Base-by-base conservation (phyloP, 2,329 filamentous ascomycete species). In the Fusarium oligoseptatum region DNA sequence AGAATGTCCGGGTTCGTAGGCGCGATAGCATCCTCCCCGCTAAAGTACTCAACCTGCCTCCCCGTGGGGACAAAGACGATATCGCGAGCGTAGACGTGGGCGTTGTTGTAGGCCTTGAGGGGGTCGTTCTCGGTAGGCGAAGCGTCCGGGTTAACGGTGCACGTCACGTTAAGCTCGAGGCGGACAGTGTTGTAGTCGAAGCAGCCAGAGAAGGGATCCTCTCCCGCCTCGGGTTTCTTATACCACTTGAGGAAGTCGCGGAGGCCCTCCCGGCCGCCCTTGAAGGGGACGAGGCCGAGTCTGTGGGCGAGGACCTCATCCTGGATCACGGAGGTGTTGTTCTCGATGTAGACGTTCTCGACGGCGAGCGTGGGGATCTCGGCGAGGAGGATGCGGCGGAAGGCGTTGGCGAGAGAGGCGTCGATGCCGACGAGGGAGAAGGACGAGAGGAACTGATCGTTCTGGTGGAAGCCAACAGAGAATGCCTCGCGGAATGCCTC, bases 271-370 rank as follows among this genome's bases (percentile, higher is more conserved):
- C 92, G 90, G 71, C 91, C 90, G 76, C 94, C 97, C 75, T 92
- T 93, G 77, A 99, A 92, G 20, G 97, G 97, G 64, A 99, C 93
- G 55, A 99, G 90, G 68, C 97, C 97, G 36, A 99, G 88, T 52
- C 97, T 90, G 82, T 97, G 94, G 17, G 95, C 93, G 61, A 99
- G 92, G 6, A 99, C 96, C 86, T 99, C 97, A 82, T 99, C 97
- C 83, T 98, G 96, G 80, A 99, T 97, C 39, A 99, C 95, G 6
- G 95, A 98, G 60, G 96, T 98, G 87, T 99, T 99, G 87, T 98
- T 97, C 82, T 94, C 90, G 74, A 98, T 92, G 85, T 93, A 99
- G 81, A 97, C 94, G 73, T 92, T 92, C 87, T 99, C 97, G 80
- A 99, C 95, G 76, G 97, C 97, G 55, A 99, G 89, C 3, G 95